A percentile compares a stretch with the other conserved stretches of the same genome.
phyloP scores from a whole-genome alignment of 1,284 basidiomycete species.

The Pseudozyma hubeiensis region DNA sequence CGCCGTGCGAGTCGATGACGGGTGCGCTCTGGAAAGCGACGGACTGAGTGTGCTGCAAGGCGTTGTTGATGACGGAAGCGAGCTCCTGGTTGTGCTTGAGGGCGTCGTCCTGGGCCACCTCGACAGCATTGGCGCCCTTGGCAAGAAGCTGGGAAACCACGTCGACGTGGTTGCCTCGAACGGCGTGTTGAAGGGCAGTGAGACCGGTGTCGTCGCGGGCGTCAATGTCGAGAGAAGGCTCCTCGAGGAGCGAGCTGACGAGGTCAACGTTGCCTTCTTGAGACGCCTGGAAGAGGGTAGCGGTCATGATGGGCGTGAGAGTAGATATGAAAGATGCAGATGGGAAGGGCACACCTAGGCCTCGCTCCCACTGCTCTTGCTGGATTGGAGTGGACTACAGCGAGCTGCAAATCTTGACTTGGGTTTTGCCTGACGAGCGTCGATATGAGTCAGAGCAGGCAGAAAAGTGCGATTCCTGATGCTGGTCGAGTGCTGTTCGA shows the following conservation, averaged over 20 bases:
- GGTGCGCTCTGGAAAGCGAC: conserved; percentile 41
- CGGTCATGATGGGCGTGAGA: conserved; percentile 45
- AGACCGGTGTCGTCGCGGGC: conserved; percentile 49
- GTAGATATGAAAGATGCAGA: conserved; percentile 19
- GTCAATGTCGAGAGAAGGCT: conserved; percentile 46
- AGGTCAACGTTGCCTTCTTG: conserved; percentile 57
- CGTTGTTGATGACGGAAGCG: conserved; percentile 37
- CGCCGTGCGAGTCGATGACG: conserved; percentile 51
- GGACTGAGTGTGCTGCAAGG: conserved; percentile 48
- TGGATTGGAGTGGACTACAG: conserved; percentile 1
- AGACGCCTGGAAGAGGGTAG: conserved; percentile 58
- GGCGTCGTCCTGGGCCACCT: conserved; percentile 27
- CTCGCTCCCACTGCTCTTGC: conserved; percentile 36
- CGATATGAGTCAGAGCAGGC: not conserved
- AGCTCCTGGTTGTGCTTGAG: conserved; percentile 48
- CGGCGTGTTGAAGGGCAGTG: conserved; percentile 54
- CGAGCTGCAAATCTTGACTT: conserved; percentile 6
- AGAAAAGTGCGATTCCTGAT: not conserved
- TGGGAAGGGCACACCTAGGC: conserved; percentile 38
- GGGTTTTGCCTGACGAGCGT: not conserved
- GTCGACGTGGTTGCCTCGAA: conserved; percentile 54
- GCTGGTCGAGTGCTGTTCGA: not conserved
- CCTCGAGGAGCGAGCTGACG: conserved; percentile 53
- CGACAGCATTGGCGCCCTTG: conserved; percentile 42
- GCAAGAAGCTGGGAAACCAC: conserved; percentile 60